These are phyloP conservation scores for Phoma sp. DNA, from an alignment of 2,329 filamentous ascomycete species.

Conservation along the genomic window DNA sequence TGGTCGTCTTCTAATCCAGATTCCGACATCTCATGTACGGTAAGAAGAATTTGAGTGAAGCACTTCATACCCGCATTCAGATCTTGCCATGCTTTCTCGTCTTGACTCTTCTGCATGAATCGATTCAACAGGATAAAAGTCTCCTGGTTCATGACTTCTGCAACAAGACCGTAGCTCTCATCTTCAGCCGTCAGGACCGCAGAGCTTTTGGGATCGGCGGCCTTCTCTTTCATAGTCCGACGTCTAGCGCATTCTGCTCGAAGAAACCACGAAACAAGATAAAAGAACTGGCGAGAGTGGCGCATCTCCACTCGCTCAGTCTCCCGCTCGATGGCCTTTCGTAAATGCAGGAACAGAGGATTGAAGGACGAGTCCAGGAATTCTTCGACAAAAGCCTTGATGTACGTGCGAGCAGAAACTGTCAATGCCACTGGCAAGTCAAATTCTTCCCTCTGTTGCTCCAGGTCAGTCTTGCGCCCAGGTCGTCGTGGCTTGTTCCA, in stretches of 20 bases:
- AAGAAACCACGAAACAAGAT: slow-evolving; percentile 90
- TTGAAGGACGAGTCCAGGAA: slow-evolving; percentile 97
- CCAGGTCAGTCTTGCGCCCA: slow-evolving; percentile 49
- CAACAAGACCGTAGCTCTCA: slow-evolving; percentile 84
- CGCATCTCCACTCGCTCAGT: slow-evolving; percentile 78
- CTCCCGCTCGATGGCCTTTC: slow-evolving; percentile 89
- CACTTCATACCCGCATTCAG: slow-evolving; percentile 89
- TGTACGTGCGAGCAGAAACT: slow-evolving; percentile 72
- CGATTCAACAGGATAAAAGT: slow-evolving; percentile 90
- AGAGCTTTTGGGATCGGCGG: slow-evolving; percentile 54
- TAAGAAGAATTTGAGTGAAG: slow-evolving; percentile 91
- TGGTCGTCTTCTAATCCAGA: slow-evolving; percentile 89
- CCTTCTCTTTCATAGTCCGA: slow-evolving; percentile 60
- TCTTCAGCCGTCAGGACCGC: slow-evolving; percentile 57
- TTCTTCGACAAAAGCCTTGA: slow-evolving; percentile 85
- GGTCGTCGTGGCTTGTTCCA: slow-evolving; percentile 79
- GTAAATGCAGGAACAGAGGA: slow-evolving; percentile 79
- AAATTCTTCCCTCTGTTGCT: slow-evolving; percentile 65
- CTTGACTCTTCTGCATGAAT: slow-evolving; percentile 77
- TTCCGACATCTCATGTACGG: slow-evolving; percentile 88
- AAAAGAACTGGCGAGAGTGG: slow-evolving; percentile 88
- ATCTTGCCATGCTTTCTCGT: slow-evolving; percentile 86
- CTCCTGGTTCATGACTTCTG: slow-evolving; percentile 89
- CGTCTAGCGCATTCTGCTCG: slow-evolving; percentile 80
- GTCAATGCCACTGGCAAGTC: slow-evolving; percentile 75